Conservation (phyloP, 2,329 filamentous ascomycete species). For the Beauveria rudraprayagi region DNA sequence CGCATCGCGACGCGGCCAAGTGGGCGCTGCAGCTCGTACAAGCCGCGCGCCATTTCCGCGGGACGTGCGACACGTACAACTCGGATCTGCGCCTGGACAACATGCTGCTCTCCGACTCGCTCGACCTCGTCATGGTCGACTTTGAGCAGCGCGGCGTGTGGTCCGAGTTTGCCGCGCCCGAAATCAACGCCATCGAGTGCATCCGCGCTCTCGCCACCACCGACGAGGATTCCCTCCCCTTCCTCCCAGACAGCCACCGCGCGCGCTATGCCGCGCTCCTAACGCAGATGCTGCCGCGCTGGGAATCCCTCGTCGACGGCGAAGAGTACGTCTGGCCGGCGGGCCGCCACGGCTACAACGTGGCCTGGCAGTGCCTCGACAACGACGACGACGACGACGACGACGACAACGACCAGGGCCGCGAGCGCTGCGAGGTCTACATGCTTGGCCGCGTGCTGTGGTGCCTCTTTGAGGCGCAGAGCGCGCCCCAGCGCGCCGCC, state of each 20-base stretch:
- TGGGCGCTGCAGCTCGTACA: slow-evolving; percentile 47
- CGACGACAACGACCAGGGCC: slow-evolving; percentile 26
- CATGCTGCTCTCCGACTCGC: slow-evolving; percentile 40
- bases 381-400: slow-evolving; percentile 12
- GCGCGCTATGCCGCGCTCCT: slow-evolving; percentile 35
- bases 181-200: slow-evolving; percentile 53
- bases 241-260: slow-evolving; percentile 20
- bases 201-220: slow-evolving; percentile 41
- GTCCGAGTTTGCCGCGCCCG: slow-evolving; percentile 53
- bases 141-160: slow-evolving; percentile 57
- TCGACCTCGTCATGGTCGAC: slow-evolving; percentile 48
- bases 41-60: slow-evolving; percentile 42
- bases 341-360: slow-evolving; percentile 40
- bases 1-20: slow-evolving; percentile 36
- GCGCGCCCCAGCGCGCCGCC: slow-evolving; percentile 47
- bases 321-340: slow-evolving; percentile 40
- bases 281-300: slow-evolving; percentile 36
- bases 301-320: slow-evolving; percentile 30
- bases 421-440: slow-evolving; percentile 52
- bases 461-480: slow-evolving; percentile 55
- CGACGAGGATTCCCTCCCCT: slow-evolving; percentile 33
- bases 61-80: slow-evolving; percentile 41
- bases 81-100: slow-evolving; percentile 54
- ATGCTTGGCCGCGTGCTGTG: slow-evolving; percentile 55
- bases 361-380: slow-evolving; percentile 47